Base-by-base conservation (phyloP, 1,139 yeast species). In the Ogataea hybrid region DNA sequence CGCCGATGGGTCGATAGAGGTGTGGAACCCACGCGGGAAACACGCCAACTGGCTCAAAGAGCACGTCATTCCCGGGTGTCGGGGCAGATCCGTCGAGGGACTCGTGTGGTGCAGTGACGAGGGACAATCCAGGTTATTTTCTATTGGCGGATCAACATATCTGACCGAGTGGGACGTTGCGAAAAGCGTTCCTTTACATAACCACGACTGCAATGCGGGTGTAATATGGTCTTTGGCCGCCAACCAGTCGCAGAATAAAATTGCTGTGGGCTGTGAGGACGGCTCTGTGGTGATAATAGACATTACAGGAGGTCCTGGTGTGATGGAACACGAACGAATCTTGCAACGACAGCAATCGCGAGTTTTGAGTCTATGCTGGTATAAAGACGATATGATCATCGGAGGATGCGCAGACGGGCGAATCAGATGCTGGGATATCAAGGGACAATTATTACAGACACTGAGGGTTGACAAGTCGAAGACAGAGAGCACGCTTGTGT, bases 321-420 rank as follows among this genome's bases (percentile, higher is more conserved):
- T 76, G 16, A 70, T 92, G 56, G 96, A 87, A 56, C 89, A 84
- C 61, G 82, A 76, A 44, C 66, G 74, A 38, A 79, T 89, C 41
- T 73, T 95, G 48, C 95, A 87, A 63, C 75, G 96, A 64, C 96
- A 88, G 58, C 89, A 84, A 46, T 79, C 88, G 44, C 74, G 96
- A 59, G 86, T 94, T 1, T 70, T 94, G 58, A 75, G 89, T 46
- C 63, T 92, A 32, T 76, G 86, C 42, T 94, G 96, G 95, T 72
- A 71, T 48, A 69, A 75, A 35, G 75, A 77, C 36, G 75, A 79
- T 42, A 61, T 71, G 37, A 69, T 94, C 15, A 74, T 81, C 40
- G 97, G 97, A 37, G 98, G 98, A 12, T 92, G 97, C 64, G 89
- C 97, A 1, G 98, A 94, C 63, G 98, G 96, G 15, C 76, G 89